Evolutionary conservation across 108 stramenopile species (phyloP).

Genomic region (Cyclotella sp.): DNA sequence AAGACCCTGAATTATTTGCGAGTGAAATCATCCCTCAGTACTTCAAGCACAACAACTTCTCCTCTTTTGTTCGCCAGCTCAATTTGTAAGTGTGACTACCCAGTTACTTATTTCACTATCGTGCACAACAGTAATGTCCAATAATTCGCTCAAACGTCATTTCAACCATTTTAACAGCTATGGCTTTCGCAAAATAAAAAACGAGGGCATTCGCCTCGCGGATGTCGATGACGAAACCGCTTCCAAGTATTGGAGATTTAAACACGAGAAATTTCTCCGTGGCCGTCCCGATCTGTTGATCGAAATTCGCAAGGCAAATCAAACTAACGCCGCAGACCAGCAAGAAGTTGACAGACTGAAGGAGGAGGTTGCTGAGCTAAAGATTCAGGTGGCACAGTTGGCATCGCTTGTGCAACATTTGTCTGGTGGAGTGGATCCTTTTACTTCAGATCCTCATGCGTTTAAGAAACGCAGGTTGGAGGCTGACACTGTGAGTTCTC

Average conservation of each 20-base stretch:
- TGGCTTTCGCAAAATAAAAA: conserved; percentile 86
- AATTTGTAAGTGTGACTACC: conserved; percentile 71
- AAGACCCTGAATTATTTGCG: conserved; percentile 78
- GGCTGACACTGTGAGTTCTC: conserved; percentile 22
- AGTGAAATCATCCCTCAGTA: conserved; percentile 82
- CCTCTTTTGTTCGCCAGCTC: conserved; percentile 91
- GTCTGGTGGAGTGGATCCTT: conserved; percentile 19
- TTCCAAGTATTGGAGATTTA: conserved; percentile 79
- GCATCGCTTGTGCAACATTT: conserved; percentile 53
- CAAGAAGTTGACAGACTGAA: conserved; percentile 78
- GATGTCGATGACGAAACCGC: conserved; percentile 55
- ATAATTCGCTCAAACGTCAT: too few relatives aligned
- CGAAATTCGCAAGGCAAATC: conserved; percentile 80
- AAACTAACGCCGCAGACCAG: conserved; percentile 71
- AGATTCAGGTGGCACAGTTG: conserved; percentile 56
- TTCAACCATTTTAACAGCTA: too few relatives aligned
- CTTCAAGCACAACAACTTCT: conserved; percentile 97
- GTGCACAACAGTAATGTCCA: too few relatives aligned
- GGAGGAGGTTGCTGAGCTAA: conserved; percentile 64
- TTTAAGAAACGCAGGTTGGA: conserved; percentile 54
- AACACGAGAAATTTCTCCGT: conserved; percentile 79
- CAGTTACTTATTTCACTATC: too few relatives aligned
- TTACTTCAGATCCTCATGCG: conserved; percentile 14
- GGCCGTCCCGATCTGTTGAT: conserved; percentile 76
- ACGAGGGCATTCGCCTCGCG: conserved; percentile 69